phyloP scores from a whole-genome alignment of 345 rosid species.

The Ceriops tagal region DNA sequence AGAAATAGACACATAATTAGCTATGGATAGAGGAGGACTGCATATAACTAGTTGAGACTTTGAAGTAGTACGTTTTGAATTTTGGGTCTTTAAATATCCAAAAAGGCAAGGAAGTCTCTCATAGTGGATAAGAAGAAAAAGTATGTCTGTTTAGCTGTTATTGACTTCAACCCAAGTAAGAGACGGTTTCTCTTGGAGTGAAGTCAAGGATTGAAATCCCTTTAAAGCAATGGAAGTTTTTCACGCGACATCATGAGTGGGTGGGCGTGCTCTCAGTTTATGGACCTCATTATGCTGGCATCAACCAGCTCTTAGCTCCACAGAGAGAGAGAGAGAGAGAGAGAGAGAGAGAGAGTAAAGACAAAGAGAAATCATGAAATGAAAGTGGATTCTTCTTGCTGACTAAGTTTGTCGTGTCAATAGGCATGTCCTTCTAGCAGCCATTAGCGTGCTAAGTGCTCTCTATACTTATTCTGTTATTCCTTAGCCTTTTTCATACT shows the following conservation, averaged over 20 bases:
- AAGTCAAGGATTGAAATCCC: slow-evolving; percentile 39
- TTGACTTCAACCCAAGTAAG: slow-evolving; percentile 15
- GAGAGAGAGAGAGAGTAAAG: slow-evolving; percentile 12
- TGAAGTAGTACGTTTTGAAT: slow-evolving; percentile 4
- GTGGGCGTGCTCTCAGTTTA: slow-evolving; percentile 46
- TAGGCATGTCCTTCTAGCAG: slow-evolving; percentile 6
- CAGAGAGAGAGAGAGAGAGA: slow-evolving; percentile 4
- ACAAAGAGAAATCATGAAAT: neutral
- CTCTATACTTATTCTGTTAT: neutral
- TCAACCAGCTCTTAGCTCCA: slow-evolving; percentile 5
- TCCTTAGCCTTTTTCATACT: neutral
- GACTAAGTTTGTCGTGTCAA: slow-evolving; percentile 22
- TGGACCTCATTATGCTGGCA: slow-evolving; percentile 27
- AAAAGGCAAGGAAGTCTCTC: slow-evolving; percentile 6
- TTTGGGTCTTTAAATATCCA: slow-evolving; percentile 18
- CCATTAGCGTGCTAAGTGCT: slow-evolving; percentile 15
- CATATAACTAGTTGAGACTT: no score
- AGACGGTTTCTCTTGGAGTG: slow-evolving; percentile 32
- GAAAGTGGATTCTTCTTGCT: slow-evolving; percentile 13
- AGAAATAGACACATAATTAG: no score
- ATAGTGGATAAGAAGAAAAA: slow-evolving; percentile 26
- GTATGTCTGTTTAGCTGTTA: slow-evolving; percentile 22
- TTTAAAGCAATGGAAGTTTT: slow-evolving; percentile 39
- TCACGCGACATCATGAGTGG: slow-evolving; percentile 47
- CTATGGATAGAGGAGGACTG: no score